Evolutionary conservation across 2,329 filamentous ascomycete species (phyloP).

Genomic region (Ophiostoma perfectum): DNA sequence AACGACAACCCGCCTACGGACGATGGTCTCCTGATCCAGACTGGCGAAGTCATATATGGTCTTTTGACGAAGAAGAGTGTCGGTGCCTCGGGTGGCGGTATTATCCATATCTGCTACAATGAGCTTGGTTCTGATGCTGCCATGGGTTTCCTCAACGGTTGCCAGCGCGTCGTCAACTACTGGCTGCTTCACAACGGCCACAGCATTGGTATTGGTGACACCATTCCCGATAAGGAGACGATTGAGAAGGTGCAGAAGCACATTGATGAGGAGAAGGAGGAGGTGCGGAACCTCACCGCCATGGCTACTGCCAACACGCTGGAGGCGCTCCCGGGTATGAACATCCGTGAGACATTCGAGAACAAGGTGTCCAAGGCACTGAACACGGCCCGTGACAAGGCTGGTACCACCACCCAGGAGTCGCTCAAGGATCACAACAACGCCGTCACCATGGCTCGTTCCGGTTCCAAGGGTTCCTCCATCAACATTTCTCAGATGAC

Average conservation of each 20-base stretch:
- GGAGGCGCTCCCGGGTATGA: slow-evolving; percentile 96
- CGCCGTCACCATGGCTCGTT: slow-evolving; percentile 90
- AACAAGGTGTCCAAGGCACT: slow-evolving; percentile 91
- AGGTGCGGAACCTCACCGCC: slow-evolving; percentile 69
- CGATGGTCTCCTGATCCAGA: slow-evolving; percentile 74
- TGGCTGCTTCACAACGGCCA: slow-evolving; percentile 96
- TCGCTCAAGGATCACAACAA: slow-evolving; percentile 95
- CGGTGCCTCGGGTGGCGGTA: slow-evolving; percentile 81
- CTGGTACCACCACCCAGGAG: slow-evolving; percentile 85
- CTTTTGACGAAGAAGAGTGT: slow-evolving; percentile 90
- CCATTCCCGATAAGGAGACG: slow-evolving; percentile 81
- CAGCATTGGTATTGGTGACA: slow-evolving; percentile 98
- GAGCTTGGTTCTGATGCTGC: slow-evolving; percentile 81
- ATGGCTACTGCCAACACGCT: slow-evolving; percentile 79
- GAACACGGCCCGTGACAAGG: slow-evolving; percentile 93
- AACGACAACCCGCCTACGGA: slow-evolving; percentile 65
- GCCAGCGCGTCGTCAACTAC: slow-evolving; percentile 91
- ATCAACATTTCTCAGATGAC: slow-evolving; percentile 99
- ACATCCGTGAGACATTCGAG: slow-evolving; percentile 95
- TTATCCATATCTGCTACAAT: slow-evolving; percentile 94
- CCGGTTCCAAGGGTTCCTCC: slow-evolving; percentile 95
- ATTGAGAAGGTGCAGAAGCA: slow-evolving; percentile 79
- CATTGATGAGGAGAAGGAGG: slow-evolving; percentile 73
- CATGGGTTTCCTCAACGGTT: slow-evolving; percentile 92
- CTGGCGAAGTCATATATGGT: slow-evolving; percentile 84